Percentiles rank a stretch among this genome's conserved stretches.
phyloP scores from a whole-genome alignment of 345 rosid genomes.

The Syzygium grande region DNA sequence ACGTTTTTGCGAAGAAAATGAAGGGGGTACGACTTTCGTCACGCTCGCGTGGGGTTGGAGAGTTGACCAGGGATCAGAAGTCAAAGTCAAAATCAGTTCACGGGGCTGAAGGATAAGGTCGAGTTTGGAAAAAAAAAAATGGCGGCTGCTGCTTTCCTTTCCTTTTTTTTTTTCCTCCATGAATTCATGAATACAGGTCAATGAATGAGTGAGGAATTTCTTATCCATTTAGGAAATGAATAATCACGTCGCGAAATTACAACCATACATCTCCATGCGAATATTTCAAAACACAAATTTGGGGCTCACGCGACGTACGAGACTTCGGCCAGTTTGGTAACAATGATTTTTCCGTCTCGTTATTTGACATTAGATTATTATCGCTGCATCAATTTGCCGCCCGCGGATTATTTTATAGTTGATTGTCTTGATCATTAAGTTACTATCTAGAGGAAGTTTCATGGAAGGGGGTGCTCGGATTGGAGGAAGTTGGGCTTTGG shows the following conservation, averaged over 20 bases:
- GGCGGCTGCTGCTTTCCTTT: background rate
- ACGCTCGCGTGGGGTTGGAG: background rate
- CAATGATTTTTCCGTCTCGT: background rate
- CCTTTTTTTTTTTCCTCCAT: background rate
- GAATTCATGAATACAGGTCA: background rate
- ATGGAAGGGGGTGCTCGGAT: background rate
- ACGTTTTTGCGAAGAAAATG: background rate
- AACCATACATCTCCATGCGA: background rate
- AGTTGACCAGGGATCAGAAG: background rate
- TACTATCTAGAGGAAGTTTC: background rate
- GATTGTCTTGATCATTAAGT: background rate
- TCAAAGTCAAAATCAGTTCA: background rate
- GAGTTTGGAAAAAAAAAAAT: background rate
- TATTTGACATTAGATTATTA: background rate
- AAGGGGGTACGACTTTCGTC: background rate
- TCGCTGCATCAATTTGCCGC: background rate
- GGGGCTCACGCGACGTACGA: rapidly evolving
- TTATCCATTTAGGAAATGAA: background rate
- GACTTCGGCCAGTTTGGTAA: background rate
- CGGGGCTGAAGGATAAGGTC: background rate
- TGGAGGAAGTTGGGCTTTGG: background rate
- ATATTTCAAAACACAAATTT: background rate
- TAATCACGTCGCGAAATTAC: background rate
- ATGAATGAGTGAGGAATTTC: background rate
- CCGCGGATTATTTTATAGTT: background rate